These are phyloP conservation scores for Daldinia concentrica DNA, from an alignment of 495 filamentous ascomycete species.

Conservation along the genomic window DNA sequence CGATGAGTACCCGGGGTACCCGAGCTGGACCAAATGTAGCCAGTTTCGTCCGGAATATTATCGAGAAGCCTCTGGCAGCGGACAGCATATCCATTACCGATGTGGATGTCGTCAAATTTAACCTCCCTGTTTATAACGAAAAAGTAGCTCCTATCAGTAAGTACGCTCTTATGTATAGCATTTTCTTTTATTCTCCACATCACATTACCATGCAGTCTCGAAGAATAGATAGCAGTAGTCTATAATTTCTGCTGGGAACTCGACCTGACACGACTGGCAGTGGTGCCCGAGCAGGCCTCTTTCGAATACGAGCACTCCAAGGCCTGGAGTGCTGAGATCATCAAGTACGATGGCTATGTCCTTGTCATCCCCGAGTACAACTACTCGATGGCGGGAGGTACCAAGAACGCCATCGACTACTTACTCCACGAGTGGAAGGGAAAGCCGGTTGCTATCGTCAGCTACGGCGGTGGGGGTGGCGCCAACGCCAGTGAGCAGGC, in stretches of 20 bases:
- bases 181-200: not conserved
- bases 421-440: conserved; percentile 67
- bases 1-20: conserved; percentile 49
- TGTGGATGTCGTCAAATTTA: conserved; percentile 62
- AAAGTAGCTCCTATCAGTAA: conserved; percentile 51
- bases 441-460: conserved; percentile 65
- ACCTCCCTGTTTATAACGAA: conserved; percentile 68
- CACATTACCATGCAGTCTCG: too few relatives aligned
- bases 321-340: conserved; percentile 61
- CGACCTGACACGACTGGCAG: conserved; percentile 20
- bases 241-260: not conserved
- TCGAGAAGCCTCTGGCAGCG: conserved; percentile 41
- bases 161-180: conserved; percentile 42
- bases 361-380: conserved; percentile 64
- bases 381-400: conserved; percentile 57
- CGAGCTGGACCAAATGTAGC: conserved; percentile 51
- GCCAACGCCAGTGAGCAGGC: conserved; percentile 54
- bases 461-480: conserved; percentile 64
- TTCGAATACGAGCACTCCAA: conserved; percentile 60
- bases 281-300: conserved; percentile 52
- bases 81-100: conserved; percentile 42
- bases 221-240: not conserved
- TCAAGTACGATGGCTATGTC: conserved; percentile 61
- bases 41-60: conserved; percentile 46
- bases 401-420: conserved; percentile 73